Base-by-base conservation (phyloP, 805 yeast species). In the Schwanniomyces yamadae region DNA sequence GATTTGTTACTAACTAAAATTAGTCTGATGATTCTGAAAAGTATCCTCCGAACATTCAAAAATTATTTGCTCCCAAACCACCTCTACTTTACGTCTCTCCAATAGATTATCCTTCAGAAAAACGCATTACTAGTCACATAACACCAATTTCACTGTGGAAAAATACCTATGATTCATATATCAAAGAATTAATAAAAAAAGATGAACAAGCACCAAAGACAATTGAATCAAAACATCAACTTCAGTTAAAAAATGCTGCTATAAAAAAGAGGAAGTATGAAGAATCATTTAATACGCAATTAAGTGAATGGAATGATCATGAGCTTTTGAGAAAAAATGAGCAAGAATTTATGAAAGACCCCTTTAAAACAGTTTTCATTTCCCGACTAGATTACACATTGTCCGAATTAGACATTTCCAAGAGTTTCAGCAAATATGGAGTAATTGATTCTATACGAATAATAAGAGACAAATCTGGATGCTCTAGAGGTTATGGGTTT, bases 401-500 rank as follows among this genome's bases (percentile, higher is more conserved):
- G 8, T 75, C 77, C 0, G 96, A 88, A 49, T 56, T 78, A 8
- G 93, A 88, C 31, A 56, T 91, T 20, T 80, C 80, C 24, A 71
- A 73, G 38, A 71, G 65, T 24, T 84, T 88, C 46, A 58, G 71
- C 17, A 68, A 65, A 41, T 88, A 66, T 62, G 98, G 97, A 0
- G 73, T 75, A 5, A 78, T 91, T 19, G 90, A 83, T 31, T 72
- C 69, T 0, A 50, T 66, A 37, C 66, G 72, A 33, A 53, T 62
- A 13, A 56, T 64, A 4, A 48, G 71, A 35, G 64, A 66, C 39
- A 43, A 26, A 2, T 25, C 45, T 1, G 77, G 75, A 5, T 73
- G 75, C 41, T 75, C 90, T 4, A 68, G 78, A 41, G 97, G 98
- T 0, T 91, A 91, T 56, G 97, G 84, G 1, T 91, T 91, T 52